Percentiles rank a stretch among this genome's conserved stretches.
Evolutionary conservation across 257 asterid species (phyloP).

Genomic region (Solanum piurae): DNA sequence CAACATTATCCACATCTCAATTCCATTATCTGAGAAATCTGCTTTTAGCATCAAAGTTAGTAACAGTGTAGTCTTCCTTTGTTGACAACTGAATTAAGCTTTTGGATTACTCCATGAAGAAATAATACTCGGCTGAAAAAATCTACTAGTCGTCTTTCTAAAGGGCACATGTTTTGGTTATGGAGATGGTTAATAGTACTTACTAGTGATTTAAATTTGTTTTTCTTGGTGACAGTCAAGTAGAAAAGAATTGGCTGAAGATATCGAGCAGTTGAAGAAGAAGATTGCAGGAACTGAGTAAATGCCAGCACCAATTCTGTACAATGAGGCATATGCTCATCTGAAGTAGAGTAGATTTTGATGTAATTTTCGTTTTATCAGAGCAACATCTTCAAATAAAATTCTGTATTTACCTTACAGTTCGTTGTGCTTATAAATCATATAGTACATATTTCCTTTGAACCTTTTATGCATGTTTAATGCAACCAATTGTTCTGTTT

Average conservation of each 20-base stretch:
- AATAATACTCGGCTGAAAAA: not conserved
- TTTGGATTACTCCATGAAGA: not conserved
- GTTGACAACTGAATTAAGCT: not conserved
- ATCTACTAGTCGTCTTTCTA: not conserved
- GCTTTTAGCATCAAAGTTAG: not conserved
- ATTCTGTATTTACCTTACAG: constrained; percentile 1
- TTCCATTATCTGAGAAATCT: not conserved
- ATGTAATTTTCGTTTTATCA: constrained; percentile 14
- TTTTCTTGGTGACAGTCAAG: constrained; percentile 46
- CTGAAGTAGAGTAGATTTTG: constrained; percentile 34
- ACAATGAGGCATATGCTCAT: constrained; percentile 26
- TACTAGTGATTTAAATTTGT: not conserved
- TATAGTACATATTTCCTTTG: not conserved
- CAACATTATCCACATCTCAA: not conserved
- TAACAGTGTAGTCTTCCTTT: not conserved
- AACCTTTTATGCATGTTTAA: not conserved
- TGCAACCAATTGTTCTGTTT: not conserved
- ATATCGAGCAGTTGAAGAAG: constrained; percentile 76
- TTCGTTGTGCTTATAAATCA: not conserved
- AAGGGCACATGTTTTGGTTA: not conserved
- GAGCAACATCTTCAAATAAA: constrained; percentile 15
- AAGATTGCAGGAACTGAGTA: constrained; percentile 79
- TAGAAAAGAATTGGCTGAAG: constrained; percentile 79
- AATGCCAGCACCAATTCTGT: constrained; percentile 9
- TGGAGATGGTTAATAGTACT: not conserved